phyloP scores from a whole-genome alignment of 345 rosid species.

The Brassica rapa region DNA sequence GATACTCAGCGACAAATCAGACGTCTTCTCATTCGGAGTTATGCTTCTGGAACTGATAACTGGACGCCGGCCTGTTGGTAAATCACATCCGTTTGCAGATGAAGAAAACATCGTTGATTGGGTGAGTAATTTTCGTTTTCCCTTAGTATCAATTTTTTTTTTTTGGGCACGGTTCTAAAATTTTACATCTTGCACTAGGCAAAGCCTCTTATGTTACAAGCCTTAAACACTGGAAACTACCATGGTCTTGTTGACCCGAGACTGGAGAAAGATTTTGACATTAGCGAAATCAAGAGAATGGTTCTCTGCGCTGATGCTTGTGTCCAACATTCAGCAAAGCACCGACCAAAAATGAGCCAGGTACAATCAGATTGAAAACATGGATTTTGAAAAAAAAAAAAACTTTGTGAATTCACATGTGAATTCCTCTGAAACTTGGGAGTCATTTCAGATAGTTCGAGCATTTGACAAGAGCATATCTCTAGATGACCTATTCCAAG shows the following conservation, averaged over 20 bases:
- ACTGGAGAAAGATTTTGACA: conserved; percentile 50
- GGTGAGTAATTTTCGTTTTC: conserved; percentile 47
- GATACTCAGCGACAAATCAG: conserved; percentile 78
- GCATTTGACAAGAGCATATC: conserved; percentile 76
- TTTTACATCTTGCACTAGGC: conserved; percentile 48
- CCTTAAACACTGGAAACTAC: conserved; percentile 53
- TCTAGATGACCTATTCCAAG: conserved; percentile 61
- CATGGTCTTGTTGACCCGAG: conserved; percentile 58
- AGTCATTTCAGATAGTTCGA: conserved; percentile 63
- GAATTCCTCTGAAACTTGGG: conserved; percentile 6
- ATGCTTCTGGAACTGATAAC: conserved; percentile 88
- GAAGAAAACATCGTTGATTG: conserved; percentile 90
- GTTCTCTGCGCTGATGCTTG: conserved; percentile 82
- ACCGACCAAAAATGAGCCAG: conserved; percentile 83
- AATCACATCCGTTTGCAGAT: conserved; percentile 52
- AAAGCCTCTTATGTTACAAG: conserved; percentile 64
- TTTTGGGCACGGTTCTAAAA: neutral
- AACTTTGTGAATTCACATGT: neutral
- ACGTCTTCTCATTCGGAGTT: conserved; percentile 89
- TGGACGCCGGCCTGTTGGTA: conserved; percentile 70
- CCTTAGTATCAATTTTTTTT: neutral
- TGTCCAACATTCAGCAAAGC: conserved; percentile 73
- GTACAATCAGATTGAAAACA: conserved; percentile 39
- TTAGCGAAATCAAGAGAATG: conserved; percentile 61
- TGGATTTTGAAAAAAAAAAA: neutral